Evolutionary conservation across 208 protist genomes (phyloP).

Genomic region (Crithidia mellificae): DNA sequence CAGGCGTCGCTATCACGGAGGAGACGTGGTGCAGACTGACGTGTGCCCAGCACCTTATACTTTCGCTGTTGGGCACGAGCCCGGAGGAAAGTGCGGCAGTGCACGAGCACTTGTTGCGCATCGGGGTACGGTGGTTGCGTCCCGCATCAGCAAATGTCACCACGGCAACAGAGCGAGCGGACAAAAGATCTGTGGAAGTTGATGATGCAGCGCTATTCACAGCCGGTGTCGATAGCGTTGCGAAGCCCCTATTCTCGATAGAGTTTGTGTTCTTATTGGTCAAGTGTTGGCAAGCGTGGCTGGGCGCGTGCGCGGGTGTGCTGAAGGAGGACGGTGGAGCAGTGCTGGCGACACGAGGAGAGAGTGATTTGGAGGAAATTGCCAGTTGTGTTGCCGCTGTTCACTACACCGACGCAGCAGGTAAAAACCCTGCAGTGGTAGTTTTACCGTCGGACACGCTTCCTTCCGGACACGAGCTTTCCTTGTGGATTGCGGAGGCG

Average conservation of each 20-base stretch:
- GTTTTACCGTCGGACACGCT: not conserved
- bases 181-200: too few species aligned
- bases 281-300: constrained; percentile 29
- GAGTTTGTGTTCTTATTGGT: constrained; percentile 18
- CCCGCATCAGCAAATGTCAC: not conserved
- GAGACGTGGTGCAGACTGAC: constrained; percentile 31
- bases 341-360: too few species aligned
- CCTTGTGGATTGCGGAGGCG: constrained; percentile 13
- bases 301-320: not conserved
- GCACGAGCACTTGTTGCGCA: not conserved
- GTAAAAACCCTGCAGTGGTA: not conserved
- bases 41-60: constrained; percentile 7
- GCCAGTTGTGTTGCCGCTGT: too few species aligned
- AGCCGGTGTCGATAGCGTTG: too few species aligned
- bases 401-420: too few species aligned
- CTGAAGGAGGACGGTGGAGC: constrained; percentile 3
- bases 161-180: too few species aligned
- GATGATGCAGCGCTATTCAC: too few species aligned
- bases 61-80: not conserved
- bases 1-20: constrained; percentile 1
- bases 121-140: not conserved
- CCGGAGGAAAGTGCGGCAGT: not conserved
- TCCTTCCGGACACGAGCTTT: constrained; percentile 3
- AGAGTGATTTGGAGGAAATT: too few species aligned
- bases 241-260: not conserved